phyloP scores from a whole-genome alignment of 2,329 filamentous ascomycete species.

The Metarhizium humberi region DNA sequence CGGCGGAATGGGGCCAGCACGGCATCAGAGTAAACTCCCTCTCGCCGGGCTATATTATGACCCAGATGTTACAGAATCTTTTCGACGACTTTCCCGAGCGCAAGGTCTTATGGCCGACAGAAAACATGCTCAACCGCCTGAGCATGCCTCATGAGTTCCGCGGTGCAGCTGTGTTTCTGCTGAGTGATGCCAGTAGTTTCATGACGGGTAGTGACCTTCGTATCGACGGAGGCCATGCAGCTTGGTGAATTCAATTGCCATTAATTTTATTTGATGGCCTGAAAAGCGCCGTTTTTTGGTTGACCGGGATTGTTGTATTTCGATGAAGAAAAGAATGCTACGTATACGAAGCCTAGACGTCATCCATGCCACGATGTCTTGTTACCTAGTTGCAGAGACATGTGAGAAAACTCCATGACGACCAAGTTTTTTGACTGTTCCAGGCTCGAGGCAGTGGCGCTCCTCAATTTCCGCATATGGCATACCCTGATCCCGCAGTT shows the following conservation, averaged over 20 bases:
- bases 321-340: too few relatives aligned
- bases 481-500: conserved; percentile 31
- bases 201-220: background rate
- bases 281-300: too few relatives aligned
- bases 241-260: too few relatives aligned
- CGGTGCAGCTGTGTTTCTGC: background rate
- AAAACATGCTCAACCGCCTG: background rate
- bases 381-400: conserved; percentile 12
- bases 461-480: conserved; percentile 33
- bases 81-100: background rate
- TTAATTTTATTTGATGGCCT: too few relatives aligned
- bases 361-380: background rate
- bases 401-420: conserved; percentile 28
- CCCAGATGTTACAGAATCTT: background rate
- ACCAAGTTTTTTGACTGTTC: conserved; percentile 36
- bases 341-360: too few relatives aligned
- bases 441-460: conserved; percentile 33
- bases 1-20: conserved; percentile 52
- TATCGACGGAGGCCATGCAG: background rate
- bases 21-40: conserved; percentile 59
- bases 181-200: background rate
- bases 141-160: background rate
- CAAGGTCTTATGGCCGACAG: background rate
- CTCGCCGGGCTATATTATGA: conserved; percentile 41
- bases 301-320: too few relatives aligned